A percentile compares a stretch with the other conserved stretches of the same genome.
phyloP scores from a whole-genome alignment of 2,329 filamentous ascomycete species.

The Aspergillus aculeatus region DNA sequence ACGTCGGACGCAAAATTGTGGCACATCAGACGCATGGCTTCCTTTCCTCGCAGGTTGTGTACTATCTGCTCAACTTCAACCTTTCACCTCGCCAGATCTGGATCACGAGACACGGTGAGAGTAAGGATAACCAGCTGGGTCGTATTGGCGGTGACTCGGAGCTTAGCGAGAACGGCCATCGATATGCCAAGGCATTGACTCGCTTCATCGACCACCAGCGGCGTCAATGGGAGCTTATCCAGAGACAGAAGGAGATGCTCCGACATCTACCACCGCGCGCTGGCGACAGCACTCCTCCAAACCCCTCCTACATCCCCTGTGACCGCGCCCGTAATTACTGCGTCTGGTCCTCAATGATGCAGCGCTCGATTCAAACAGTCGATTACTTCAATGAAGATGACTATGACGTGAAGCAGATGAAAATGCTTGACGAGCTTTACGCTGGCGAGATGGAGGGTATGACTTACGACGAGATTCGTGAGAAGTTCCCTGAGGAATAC shows the following conservation, averaged over 20 bases:
- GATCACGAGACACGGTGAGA: conserved; percentile 95
- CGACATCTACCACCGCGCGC: conserved; percentile 85
- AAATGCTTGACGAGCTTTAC: conserved; percentile 96
- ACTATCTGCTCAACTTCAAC: conserved; percentile 96
- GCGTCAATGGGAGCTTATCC: conserved; percentile 76
- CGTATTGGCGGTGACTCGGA: conserved; percentile 90
- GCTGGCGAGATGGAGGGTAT: conserved; percentile 90
- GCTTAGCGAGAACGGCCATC: conserved; percentile 74
- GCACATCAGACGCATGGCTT: conserved; percentile 90
- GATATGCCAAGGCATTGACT: conserved; percentile 76
- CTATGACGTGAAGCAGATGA: conserved; percentile 95
- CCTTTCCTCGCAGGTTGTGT: conserved; percentile 85
- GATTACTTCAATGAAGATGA: conserved; percentile 93
- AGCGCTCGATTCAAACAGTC: conserved; percentile 81
- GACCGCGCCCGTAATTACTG: conserved; percentile 83
- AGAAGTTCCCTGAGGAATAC: conserved; percentile 78
- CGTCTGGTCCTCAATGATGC: conserved; percentile 97
- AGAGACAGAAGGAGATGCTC: conserved; percentile 72
- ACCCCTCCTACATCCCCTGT: conserved; percentile 67
- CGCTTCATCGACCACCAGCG: conserved; percentile 81
- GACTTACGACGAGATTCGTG: conserved; percentile 86
- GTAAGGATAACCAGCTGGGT: conserved; percentile 78
- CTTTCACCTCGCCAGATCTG: conserved; percentile 93
- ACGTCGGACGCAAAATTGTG: conserved; percentile 91
- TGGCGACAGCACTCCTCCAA: conserved; percentile 90